phyloP scores from a whole-genome alignment of 495 filamentous ascomycete species.

The Bryoglossum gracile region DNA sequence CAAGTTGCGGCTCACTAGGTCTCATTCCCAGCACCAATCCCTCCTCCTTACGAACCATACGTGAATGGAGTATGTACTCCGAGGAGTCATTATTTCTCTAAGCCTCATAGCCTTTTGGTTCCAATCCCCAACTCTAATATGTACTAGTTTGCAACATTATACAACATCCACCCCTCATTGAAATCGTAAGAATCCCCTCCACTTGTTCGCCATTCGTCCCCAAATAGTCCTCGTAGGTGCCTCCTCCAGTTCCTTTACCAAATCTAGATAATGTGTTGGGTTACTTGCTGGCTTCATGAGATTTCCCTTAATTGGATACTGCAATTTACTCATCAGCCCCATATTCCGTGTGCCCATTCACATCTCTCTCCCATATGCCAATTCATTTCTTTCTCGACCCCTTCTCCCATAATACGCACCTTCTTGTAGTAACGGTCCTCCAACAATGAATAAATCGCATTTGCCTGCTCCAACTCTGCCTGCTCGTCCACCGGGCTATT shows the following conservation, averaged over 20 bases:
- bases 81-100: too few relatives aligned
- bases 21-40: too few relatives aligned
- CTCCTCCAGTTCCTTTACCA: conserved; percentile 65
- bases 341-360: too few relatives aligned
- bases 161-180: too few relatives aligned
- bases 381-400: neutral
- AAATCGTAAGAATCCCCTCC: conserved; percentile 60
- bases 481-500: conserved; percentile 24
- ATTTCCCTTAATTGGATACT: conserved; percentile 57
- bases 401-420: conserved; percentile 28
- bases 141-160: too few relatives aligned
- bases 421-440: conserved; percentile 63
- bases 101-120: too few relatives aligned
- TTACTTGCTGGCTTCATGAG: conserved; percentile 65
- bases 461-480: conserved; percentile 51
- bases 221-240: conserved; percentile 57
- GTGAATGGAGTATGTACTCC: too few relatives aligned
- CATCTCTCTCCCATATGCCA: too few relatives aligned
- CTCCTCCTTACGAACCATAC: too few relatives aligned
- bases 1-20: too few relatives aligned
- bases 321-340: conserved; percentile 2
- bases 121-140: too few relatives aligned
- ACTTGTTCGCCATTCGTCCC: conserved; percentile 45
- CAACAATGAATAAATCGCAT: conserved; percentile 68
- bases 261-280: conserved; percentile 66